A percentile compares a stretch with the other conserved stretches of the same genome.
These are phyloP conservation scores for Trypanosoma caninum DNA, from an alignment of 208 protist genomes.

Conservation along the genomic window DNA sequence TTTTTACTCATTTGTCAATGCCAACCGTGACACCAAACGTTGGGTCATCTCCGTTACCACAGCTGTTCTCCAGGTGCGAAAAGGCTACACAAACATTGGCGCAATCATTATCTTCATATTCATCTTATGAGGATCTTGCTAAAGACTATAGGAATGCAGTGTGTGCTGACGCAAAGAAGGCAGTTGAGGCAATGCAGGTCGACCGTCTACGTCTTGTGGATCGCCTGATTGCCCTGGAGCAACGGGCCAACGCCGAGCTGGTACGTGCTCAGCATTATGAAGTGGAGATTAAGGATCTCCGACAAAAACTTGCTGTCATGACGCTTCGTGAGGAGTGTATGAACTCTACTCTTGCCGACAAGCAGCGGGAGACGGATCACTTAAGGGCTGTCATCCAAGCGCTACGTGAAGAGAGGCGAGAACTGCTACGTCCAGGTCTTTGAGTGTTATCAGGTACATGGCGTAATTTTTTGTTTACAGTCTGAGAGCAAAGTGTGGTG, in stretches of 20 bases:
- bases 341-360: constrained; percentile 20
- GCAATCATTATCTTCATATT: too few relatives aligned
- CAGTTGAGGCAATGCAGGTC: constrained; percentile 10
- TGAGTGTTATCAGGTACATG: not conserved
- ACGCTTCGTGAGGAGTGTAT: constrained; percentile 30
- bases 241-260: constrained; percentile 12
- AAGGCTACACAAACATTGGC: constrained; percentile 15
- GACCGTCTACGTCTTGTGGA: constrained; percentile 26
- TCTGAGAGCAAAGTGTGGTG: too few relatives aligned
- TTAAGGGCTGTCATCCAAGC: constrained; percentile 20
- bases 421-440: constrained; percentile 17
- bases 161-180: constrained; percentile 1
- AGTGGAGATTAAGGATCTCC: constrained; percentile 19
- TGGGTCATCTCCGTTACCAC: not conserved
- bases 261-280: constrained; percentile 12
- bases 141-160: not conserved
- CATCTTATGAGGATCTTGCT: not conserved
- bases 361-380: constrained; percentile 28
- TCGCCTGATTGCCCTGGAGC: constrained; percentile 22
- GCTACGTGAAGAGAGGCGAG: constrained; percentile 31
- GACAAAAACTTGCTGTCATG: constrained; percentile 19
- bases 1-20: constrained; percentile 1
- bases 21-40: constrained; percentile 16
- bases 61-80: not conserved
- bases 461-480: not conserved